phyloP scores from a whole-genome alignment of 192 early-diverging fungal genomes.

The Rhizophagus clarus region DNA sequence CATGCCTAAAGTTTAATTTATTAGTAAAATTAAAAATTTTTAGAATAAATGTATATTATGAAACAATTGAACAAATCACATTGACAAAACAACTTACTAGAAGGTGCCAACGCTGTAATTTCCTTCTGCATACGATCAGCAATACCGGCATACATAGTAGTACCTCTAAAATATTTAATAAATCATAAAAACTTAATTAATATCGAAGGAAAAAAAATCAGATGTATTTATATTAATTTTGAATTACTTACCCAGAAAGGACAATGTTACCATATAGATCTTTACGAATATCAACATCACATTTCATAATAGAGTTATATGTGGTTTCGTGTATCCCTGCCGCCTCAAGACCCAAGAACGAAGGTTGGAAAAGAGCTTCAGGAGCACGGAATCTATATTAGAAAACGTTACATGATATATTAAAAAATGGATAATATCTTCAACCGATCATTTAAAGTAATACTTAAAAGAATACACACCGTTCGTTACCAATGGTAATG shows the following conservation, averaged over 20 bases:
- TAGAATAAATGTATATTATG: background rate
- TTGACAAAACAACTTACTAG: constrained; percentile 77
- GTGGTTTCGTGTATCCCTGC: constrained; percentile 96
- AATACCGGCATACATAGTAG: constrained; percentile 98
- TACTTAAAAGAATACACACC: constrained; percentile 37
- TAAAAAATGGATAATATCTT: background rate
- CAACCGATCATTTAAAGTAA: background rate
- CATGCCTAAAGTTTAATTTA: constrained; percentile 21
- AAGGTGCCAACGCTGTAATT: constrained; percentile 92
- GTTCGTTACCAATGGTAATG: constrained; percentile 97
- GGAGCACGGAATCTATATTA: constrained; percentile 82
- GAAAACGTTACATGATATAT: background rate
- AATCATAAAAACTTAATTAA: background rate
- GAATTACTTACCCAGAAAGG: constrained; percentile 64
- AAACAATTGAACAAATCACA: background rate
- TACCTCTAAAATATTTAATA: constrained; percentile 59
- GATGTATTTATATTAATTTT: background rate
- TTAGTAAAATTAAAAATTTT: background rate
- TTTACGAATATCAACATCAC: constrained; percentile 95
- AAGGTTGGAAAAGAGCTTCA: constrained; percentile 98
- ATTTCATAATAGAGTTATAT: constrained; percentile 97
- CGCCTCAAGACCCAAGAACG: constrained; percentile 86
- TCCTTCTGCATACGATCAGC: constrained; percentile 98
- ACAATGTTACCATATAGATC: constrained; percentile 97
- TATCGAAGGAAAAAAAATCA: background rate